Evolutionary conservation across 2,329 filamentous ascomycete genomes (phyloP).

Genomic region (Arthrobotrys megalospora): DNA sequence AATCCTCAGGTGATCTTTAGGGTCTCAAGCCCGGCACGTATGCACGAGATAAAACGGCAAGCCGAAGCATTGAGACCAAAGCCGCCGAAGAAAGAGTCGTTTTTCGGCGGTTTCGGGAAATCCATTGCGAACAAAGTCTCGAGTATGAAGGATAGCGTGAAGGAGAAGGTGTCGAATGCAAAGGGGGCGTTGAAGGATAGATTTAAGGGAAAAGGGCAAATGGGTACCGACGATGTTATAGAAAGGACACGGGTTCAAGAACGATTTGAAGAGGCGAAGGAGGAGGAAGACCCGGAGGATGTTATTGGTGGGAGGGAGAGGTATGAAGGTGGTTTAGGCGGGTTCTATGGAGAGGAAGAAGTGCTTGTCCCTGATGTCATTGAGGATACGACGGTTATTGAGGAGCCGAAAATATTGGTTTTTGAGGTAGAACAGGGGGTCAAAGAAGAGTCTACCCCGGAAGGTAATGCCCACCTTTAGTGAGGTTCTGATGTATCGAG

Average conservation of each 20-base stretch:
- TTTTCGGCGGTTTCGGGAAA: neutral
- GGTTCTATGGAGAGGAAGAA: constrained; percentile 7
- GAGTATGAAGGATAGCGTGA: neutral
- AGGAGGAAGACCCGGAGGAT: neutral
- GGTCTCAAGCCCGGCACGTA: neutral
- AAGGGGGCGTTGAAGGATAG: constrained; percentile 7
- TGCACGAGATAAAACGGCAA: constrained; percentile 16
- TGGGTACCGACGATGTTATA: constrained; percentile 6
- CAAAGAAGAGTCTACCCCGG: neutral
- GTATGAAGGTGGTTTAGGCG: neutral
- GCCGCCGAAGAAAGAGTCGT: neutral
- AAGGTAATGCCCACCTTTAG: neutral
- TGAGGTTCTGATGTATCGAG: neutral
- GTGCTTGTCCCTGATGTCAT: constrained; percentile 3
- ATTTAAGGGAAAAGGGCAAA: constrained; percentile 10
- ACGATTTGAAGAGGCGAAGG: constrained; percentile 10
- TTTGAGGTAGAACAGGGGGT: constrained; percentile 33
- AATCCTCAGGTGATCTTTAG: constrained; percentile 4
- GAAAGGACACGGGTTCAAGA: constrained; percentile 28
- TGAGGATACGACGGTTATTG: neutral
- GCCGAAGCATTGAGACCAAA: too few relatives aligned
- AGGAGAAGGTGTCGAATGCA: constrained; percentile 1
- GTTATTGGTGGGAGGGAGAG: neutral
- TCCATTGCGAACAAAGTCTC: neutral
- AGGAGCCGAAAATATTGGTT: constrained; percentile 8